Evolutionary conservation across 768 basidiomycete species (phyloP).

Genomic region (Fomitopsis serialis): DNA sequence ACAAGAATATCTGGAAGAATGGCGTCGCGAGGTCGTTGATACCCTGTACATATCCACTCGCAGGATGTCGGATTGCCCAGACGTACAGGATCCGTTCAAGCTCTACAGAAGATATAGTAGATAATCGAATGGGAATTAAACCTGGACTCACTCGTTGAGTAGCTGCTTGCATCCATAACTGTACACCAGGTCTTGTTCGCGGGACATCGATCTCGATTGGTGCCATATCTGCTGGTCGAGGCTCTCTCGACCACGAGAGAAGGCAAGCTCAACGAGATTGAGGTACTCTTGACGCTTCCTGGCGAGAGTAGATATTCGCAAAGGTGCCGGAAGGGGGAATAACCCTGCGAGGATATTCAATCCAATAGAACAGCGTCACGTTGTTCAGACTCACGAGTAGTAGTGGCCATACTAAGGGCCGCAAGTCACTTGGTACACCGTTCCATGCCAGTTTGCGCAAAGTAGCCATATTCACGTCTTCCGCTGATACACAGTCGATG

Average conservation of each 20-base stretch:
- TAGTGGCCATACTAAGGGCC: slow-evolving; percentile 92
- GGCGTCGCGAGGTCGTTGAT: slow-evolving; percentile 98
- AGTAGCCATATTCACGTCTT: slow-evolving; percentile 81
- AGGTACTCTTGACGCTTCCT: slow-evolving; percentile 92
- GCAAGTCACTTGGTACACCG: slow-evolving; percentile 82
- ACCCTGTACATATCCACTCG: slow-evolving; percentile 97
- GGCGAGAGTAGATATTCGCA: slow-evolving; percentile 70
- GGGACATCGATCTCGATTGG: slow-evolving; percentile 99
- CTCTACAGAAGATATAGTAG: slow-evolving; percentile 43
- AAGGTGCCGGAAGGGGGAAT: slow-evolving; percentile 79
- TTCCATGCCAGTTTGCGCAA: slow-evolving; percentile 92
- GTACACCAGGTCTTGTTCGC: slow-evolving; percentile 86
- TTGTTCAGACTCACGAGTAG: slow-evolving; percentile 60
- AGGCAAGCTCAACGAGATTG: slow-evolving; percentile 84
- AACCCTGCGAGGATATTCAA: slow-evolving; percentile 54
- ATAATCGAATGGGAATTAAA: slow-evolving; percentile 1
- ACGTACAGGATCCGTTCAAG: slow-evolving; percentile 95
- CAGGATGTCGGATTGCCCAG: slow-evolving; percentile 98
- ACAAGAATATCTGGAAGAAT: slow-evolving; percentile 96
- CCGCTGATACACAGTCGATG: slow-evolving; percentile 66
- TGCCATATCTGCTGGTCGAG: slow-evolving; percentile 99
- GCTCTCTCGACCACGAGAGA: slow-evolving; percentile 77
- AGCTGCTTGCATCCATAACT: slow-evolving; percentile 83
- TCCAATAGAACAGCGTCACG: neutral
- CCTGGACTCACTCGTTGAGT: slow-evolving; percentile 73